These are phyloP conservation scores for Fraxinus velutina DNA, from an alignment of 305 asterid species.

Conservation along the genomic window DNA sequence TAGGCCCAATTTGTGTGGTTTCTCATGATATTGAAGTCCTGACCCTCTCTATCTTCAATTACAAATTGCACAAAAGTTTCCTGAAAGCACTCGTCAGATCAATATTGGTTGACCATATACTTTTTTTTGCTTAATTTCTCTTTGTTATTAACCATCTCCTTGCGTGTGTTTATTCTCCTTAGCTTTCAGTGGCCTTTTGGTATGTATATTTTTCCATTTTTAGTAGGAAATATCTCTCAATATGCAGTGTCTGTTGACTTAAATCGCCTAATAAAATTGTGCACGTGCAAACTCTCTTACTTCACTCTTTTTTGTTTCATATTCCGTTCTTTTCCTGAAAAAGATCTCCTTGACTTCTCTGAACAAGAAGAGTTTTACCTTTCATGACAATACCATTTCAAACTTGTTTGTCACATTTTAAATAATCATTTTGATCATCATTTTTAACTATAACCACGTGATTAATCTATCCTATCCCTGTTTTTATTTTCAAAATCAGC, in stretches of 20 bases:
- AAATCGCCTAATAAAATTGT: not conserved
- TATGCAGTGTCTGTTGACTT: not conserved
- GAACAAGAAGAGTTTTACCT: slow-evolving; percentile 4
- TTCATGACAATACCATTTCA: not conserved
- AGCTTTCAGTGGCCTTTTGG: not conserved
- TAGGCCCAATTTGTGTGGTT: slow-evolving; percentile 15
- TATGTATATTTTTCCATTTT: not conserved
- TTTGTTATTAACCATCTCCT: not conserved
- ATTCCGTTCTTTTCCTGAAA: not conserved
- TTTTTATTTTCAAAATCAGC: not conserved
- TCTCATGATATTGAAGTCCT: slow-evolving; percentile 14
- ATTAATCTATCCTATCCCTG: not conserved
- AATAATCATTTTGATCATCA: not conserved
- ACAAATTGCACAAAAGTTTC: not conserved
- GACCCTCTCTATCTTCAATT: slow-evolving; percentile 6
- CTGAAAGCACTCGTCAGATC: not conserved
- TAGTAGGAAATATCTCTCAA: not conserved
- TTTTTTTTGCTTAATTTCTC: slow-evolving; percentile 4
- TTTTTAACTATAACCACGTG: not conserved
- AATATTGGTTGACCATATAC: slow-evolving; percentile 2
- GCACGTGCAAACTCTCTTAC: not conserved
- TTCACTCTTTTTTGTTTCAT: not conserved
- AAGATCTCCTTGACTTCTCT: slow-evolving; percentile 1
- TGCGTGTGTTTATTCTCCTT: not conserved
- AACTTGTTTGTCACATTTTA: not conserved